These are phyloP conservation scores for Chaetomiaceae sp. DNA, from an alignment of 2,329 filamentous ascomycete genomes.

Conservation along the genomic window DNA sequence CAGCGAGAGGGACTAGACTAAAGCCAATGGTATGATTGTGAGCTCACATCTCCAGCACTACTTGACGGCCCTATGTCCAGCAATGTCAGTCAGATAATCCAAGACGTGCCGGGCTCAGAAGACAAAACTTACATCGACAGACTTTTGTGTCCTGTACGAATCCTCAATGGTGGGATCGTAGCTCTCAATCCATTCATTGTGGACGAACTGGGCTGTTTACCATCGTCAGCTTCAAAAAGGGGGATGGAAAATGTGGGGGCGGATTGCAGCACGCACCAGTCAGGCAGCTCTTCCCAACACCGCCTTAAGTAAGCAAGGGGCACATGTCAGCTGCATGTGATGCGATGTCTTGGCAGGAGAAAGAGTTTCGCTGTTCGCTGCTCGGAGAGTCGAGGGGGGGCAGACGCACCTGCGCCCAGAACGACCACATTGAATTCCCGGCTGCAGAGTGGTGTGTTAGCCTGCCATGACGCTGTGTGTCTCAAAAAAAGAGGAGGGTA, in stretches of 20 bases:
- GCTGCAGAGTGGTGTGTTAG: slow-evolving; percentile 37
- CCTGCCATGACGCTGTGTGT: neutral
- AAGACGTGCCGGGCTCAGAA: neutral
- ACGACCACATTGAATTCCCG: slow-evolving; percentile 81
- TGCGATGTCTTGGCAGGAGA: slow-evolving; percentile 17
- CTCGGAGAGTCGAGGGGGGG: neutral
- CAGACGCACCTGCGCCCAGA: slow-evolving; percentile 63
- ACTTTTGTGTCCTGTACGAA: slow-evolving; percentile 68
- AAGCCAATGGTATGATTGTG: slow-evolving; percentile 25
- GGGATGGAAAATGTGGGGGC: slow-evolving; percentile 10
- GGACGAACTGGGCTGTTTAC: slow-evolving; percentile 76
- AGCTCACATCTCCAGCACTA: slow-evolving; percentile 80
- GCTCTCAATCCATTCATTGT: slow-evolving; percentile 90
- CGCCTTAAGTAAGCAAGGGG: slow-evolving; percentile 50
- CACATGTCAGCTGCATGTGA: slow-evolving; percentile 32
- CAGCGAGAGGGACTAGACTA: slow-evolving; percentile 22
- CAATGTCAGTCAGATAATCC: slow-evolving; percentile 30
- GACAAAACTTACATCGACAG: slow-evolving; percentile 70
- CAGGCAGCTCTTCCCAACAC: slow-evolving; percentile 88
- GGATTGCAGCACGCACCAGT: slow-evolving; percentile 58
- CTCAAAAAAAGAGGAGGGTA: neutral
- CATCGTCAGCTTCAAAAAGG: slow-evolving; percentile 13
- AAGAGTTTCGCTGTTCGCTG: slow-evolving; percentile 9
- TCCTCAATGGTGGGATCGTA: slow-evolving; percentile 78
- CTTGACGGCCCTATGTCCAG: slow-evolving; percentile 67